Percentiles rank a stretch among this genome's conserved stretches.
Conservation (phyloP, 495 filamentous ascomycete species). For the Aspergillus olivimuriae region DNA sequence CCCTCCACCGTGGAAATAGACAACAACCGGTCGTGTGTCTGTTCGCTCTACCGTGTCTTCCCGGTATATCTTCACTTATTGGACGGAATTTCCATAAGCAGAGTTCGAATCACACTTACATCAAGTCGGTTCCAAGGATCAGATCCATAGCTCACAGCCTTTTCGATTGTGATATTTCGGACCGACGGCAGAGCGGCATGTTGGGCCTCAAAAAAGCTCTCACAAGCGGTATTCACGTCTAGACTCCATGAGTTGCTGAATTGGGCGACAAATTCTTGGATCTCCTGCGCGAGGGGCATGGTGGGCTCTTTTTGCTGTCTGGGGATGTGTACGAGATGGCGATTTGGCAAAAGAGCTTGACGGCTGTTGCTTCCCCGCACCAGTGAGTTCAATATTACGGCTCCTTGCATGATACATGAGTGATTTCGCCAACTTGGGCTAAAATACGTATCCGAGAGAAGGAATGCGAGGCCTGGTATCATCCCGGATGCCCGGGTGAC, state of each 20-base stretch:
- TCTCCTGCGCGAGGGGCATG: background rate
- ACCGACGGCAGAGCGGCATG: background rate
- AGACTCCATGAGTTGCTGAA: background rate
- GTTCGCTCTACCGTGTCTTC: background rate
- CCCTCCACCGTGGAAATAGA: slow-evolving; percentile 7
- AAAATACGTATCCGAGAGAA: too few species aligned
- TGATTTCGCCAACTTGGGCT: background rate
- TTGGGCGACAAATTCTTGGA: slow-evolving; percentile 3
- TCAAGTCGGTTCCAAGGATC: slow-evolving; percentile 1
- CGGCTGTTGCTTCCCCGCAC: too few species aligned
- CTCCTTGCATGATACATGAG: too few species aligned
- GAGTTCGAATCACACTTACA: slow-evolving; percentile 1
- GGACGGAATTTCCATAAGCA: background rate
- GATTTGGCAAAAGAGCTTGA: too few species aligned
- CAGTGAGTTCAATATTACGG: too few species aligned
- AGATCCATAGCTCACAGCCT: slow-evolving; percentile 1
- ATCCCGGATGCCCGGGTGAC: background rate
- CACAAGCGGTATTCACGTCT: background rate
- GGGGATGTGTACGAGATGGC: too few species aligned
- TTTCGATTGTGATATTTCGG: background rate
- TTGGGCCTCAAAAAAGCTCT: background rate
- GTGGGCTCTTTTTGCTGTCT: too few species aligned
- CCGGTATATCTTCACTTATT: background rate
- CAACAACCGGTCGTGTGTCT: background rate
- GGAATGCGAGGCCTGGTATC: too few species aligned